phyloP scores from a whole-genome alignment of 257 asterid genomes.

The Nicotiana sylvestris region DNA sequence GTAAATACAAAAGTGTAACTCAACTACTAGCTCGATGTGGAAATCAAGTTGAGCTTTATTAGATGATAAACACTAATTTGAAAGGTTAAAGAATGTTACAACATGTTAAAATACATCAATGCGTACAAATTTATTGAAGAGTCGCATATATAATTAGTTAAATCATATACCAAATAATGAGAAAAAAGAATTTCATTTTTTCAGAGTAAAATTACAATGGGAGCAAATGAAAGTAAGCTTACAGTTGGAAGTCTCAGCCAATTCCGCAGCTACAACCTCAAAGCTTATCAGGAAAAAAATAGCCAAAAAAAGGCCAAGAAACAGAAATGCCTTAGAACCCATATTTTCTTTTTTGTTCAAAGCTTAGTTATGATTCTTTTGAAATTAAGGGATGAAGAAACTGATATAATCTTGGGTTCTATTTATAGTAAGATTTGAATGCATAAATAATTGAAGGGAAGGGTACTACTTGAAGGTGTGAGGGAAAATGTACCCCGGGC shows the following conservation, averaged over 20 bases:
- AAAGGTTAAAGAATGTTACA: too few species aligned
- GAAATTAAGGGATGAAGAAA: background rate
- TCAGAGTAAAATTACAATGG: too few species aligned
- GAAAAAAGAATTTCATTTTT: too few species aligned
- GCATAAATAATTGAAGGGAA: too few species aligned
- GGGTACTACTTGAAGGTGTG: background rate
- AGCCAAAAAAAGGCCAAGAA: slow-evolving; percentile 1
- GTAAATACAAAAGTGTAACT: too few species aligned
- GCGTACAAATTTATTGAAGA: too few species aligned
- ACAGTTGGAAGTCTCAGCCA: background rate
- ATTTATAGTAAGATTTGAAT: background rate
- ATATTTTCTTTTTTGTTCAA: background rate
- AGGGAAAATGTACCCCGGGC: too few species aligned
- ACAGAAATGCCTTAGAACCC: background rate
- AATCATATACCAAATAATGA: background rate
- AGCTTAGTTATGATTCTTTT: background rate
- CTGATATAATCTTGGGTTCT: background rate
- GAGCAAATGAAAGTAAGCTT: background rate
- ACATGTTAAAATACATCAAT: too few species aligned
- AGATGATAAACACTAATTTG: too few species aligned
- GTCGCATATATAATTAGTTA: too few species aligned
- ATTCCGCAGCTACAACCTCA: background rate
- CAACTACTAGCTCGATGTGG: too few species aligned
- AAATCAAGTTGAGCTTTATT: too few species aligned
- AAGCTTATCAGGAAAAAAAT: background rate